These are phyloP conservation scores for Brassica juncea DNA, from an alignment of 345 rosid genomes.

Conservation along the genomic window DNA sequence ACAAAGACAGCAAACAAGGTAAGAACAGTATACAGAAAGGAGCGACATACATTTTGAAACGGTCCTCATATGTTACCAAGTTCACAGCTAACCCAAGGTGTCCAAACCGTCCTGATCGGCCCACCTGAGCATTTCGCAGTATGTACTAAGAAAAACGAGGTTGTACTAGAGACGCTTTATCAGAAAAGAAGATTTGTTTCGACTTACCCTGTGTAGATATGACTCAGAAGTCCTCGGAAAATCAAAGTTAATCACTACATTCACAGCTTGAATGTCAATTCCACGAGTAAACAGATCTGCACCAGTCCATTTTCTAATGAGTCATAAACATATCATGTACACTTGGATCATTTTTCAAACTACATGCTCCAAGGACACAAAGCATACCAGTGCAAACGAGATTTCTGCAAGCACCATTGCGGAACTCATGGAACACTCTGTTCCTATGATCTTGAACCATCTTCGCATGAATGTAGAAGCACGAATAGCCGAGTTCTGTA, in stretches of 20 bases:
- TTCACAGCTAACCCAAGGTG: constrained; percentile 99
- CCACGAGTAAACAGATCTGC: constrained; percentile 99
- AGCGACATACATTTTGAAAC: constrained; percentile 78
- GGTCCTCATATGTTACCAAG: constrained; percentile 97
- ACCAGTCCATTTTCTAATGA: constrained; percentile 16
- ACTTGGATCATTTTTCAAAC: constrained; percentile 5
- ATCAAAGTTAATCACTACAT: constrained; percentile 97
- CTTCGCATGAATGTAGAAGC: constrained; percentile 97
- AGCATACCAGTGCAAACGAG: constrained; percentile 97
- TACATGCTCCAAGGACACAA: constrained; percentile 17
- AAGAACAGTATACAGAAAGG: not conserved
- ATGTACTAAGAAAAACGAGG: constrained; percentile 1
- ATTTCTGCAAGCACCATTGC: constrained; percentile 99
- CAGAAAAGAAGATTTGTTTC: not conserved
- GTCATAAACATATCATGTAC: constrained; percentile 5
- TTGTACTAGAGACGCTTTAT: not conserved
- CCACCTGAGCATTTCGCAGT: constrained; percentile 58
- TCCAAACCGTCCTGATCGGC: constrained; percentile 99
- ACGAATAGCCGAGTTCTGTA: constrained; percentile 99
- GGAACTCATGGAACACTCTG: constrained; percentile 99
- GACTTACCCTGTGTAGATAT: constrained; percentile 94
- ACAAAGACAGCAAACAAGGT: not conserved
- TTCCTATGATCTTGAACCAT: constrained; percentile 99
- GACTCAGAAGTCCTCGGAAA: constrained; percentile 97
- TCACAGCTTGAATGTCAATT: constrained; percentile 99